phyloP scores from a whole-genome alignment of 306 rosid species.

The Gastrolobium villosum region DNA sequence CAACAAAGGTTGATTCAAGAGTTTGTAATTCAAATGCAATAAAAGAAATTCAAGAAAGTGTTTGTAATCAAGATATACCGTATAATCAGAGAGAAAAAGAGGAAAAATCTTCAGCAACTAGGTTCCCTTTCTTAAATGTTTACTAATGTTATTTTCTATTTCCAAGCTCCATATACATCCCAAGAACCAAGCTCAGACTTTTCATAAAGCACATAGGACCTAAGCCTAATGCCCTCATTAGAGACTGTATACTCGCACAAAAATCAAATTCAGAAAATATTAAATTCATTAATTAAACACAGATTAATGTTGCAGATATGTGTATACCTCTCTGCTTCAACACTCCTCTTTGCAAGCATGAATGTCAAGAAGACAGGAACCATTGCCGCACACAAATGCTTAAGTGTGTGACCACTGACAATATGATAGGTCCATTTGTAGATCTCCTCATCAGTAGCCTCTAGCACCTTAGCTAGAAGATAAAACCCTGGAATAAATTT shows the following conservation, averaged over 20 bases:
- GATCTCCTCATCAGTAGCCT: conserved; percentile 76
- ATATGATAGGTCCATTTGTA: conserved; percentile 74
- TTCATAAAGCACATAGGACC: conserved; percentile 2
- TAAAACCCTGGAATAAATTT: conserved; percentile 66
- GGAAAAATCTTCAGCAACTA: conserved; percentile 23
- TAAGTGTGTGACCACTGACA: conserved; percentile 96
- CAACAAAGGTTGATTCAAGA: conserved; percentile 21
- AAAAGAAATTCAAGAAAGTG: background rate
- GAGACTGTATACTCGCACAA: background rate
- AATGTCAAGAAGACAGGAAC: conserved; percentile 83
- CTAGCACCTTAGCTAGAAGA: conserved; percentile 86
- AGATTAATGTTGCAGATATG: conserved; percentile 35
- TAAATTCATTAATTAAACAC: conserved; percentile 22
- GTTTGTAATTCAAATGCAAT: conserved; percentile 26
- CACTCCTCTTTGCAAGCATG: conserved; percentile 91
- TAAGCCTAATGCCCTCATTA: conserved; percentile 20
- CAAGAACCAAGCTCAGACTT: background rate
- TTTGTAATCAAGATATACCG: conserved; percentile 29
- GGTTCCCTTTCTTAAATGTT: conserved; percentile 30
- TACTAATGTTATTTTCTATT: conserved; percentile 15
- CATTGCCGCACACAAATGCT: conserved; percentile 88
- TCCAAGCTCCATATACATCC: conserved; percentile 23
- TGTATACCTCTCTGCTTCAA: conserved; percentile 73
- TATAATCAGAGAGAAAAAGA: background rate
- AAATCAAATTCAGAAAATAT: conserved; percentile 4